Evolutionary conservation across 2,329 filamentous ascomycete species (phyloP), one percentile per base, ranked within the genome.

Genomic region (Apiospora saccharicola): DNA sequence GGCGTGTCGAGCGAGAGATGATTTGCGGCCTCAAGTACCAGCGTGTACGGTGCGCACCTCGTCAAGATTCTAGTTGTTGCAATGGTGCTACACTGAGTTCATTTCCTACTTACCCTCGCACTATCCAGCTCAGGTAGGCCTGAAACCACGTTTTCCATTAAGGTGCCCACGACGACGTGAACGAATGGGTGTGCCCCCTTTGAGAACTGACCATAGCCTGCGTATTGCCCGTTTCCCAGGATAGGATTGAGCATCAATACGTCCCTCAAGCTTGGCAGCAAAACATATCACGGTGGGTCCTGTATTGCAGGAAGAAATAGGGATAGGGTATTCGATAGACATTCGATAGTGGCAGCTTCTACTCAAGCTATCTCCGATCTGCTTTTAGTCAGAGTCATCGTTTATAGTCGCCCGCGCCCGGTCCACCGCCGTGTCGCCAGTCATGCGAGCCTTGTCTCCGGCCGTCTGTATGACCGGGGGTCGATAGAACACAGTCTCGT

Each of bases 401-500:
- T 90, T 85, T 77, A 90, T 89, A 68, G 85, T 86, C 70, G 89
- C 89, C 74, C 89, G 82, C 69, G 89, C 89, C 68, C 89, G 84
- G 77, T 91, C 89, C 69, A 91, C 86, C 19, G 87, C 89, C n/a
- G 89, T 90, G 75, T 91, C 81, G 5, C 89, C 89, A 1, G 77
- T 76, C 47, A 70, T 41, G 47, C 68, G 68, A n/a, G 77, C 75
- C 57, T 83, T 81, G 61, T 88, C 88, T 77, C 85, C 83, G 69
- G 82, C 78, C 37, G 82, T 76, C 74, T 88, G 85, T 75, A 88
- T 86, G n/a, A 90, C 87, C 3, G 90, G 90, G 5, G 90, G 89
- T 72, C 88, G 87, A 81, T 92, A 92, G 78, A 92, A 92, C 14
- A 87, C 88, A 4, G 88, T 87, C 74, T 91, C 94, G 75, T 97